Conservation (phyloP, 192 early-diverging fungal species). For the Chytriomyces sp. region DNA sequence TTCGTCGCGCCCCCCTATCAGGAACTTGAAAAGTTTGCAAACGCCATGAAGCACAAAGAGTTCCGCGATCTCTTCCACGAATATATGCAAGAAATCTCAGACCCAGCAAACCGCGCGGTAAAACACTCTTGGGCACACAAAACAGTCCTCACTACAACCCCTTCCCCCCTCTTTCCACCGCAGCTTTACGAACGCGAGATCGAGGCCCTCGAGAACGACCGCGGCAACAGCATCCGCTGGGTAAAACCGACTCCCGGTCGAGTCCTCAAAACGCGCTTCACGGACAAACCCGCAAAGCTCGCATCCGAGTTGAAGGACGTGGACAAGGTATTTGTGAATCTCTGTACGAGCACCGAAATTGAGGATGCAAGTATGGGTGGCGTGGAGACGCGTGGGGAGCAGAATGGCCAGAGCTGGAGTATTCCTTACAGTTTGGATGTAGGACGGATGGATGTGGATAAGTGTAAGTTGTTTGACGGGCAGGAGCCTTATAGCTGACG, state of each 20-base stretch:
- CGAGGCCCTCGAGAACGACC: slow-evolving; percentile 49
- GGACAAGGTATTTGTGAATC: slow-evolving; percentile 59
- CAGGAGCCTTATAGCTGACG: background rate
- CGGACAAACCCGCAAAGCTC: slow-evolving; percentile 10
- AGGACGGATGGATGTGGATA: slow-evolving; percentile 51
- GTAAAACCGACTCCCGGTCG: slow-evolving; percentile 51
- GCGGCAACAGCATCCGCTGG: slow-evolving; percentile 54
- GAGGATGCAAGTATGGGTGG: slow-evolving; percentile 25
- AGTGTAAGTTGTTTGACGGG: slow-evolving; percentile 33
- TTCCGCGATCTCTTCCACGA: slow-evolving; percentile 58
- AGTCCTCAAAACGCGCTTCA: slow-evolving; percentile 48
- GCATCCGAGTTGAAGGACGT: background rate
- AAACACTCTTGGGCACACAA: background rate
- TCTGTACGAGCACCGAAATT: slow-evolving; percentile 55
- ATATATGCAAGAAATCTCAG: slow-evolving; percentile 61
- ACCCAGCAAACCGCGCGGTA: slow-evolving; percentile 52
- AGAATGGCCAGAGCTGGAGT: slow-evolving; percentile 44
- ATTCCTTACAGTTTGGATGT: slow-evolving; percentile 57
- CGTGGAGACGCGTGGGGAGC: slow-evolving; percentile 14
- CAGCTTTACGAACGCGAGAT: slow-evolving; percentile 61
- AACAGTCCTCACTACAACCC: background rate
- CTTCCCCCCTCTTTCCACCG: background rate
- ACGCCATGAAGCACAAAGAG: slow-evolving; percentile 57
- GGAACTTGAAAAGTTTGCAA: slow-evolving; percentile 49
- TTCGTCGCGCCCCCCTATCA: slow-evolving; percentile 11